Evolutionary conservation across 2,329 filamentous ascomycete species (phyloP), one percentile per base, ranked within the genome.

Genomic region (Aspergillus ochraceoroseus): DNA sequence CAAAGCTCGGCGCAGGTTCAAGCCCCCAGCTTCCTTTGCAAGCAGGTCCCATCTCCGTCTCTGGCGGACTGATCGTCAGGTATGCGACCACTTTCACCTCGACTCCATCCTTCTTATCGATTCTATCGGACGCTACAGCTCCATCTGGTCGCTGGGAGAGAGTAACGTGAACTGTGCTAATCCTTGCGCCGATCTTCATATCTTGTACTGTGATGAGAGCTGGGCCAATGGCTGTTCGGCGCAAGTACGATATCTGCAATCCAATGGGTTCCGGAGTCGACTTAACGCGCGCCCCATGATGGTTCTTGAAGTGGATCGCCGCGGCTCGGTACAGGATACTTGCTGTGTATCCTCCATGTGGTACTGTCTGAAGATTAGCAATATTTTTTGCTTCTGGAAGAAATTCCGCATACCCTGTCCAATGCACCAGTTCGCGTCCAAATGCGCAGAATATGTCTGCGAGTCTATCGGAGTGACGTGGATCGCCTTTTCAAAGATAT

Each of bases 331-430:
- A 71, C 46, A 87, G 72, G 33, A 75, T 70, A 0, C 79, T 72
- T 7, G 81, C 80, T 11, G 84, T 76, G 53, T 82, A 83, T 43
- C 83, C 83, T 37, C 83, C 83, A 59, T 87, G 80, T 4, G 82
- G 82, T 8, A 86, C 83, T 82, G n/a, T n/a, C n/a, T 23, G 31
- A 20, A n/a, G 36, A n/a, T 36, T 20, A 32, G 34, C 43, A 45
- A 38, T 44, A 41, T 43, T 19, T n/a, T n/a, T n/a, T n/a, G n/a
- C 29, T 38, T 33, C 2, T 7, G 6, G 30, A 45, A 15, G 29
- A 22, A 42, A 42, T 22, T 15, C 19, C 12, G 9, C n/a, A 20
- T 70, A 78, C 79, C 80, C 48, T 71, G 74, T 41, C 81, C 81
- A 50, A 85, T 82, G 49, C 74, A 77, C 79, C 80, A 85, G 51